Base-by-base conservation (phyloP, 148 eudicot species). In the Arctostaphylos glauca region DNA sequence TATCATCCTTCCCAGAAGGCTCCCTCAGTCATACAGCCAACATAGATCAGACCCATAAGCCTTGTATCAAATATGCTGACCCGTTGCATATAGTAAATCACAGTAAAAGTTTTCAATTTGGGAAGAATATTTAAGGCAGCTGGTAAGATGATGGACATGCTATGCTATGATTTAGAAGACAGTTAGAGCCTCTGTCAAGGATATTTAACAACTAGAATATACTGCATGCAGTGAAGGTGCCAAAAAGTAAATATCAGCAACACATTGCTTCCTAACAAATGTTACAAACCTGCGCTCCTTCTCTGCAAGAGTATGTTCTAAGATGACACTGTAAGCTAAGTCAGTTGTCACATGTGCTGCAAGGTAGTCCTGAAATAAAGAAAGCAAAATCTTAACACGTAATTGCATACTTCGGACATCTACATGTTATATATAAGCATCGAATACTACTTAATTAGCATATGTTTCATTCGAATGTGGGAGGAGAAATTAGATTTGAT, bases 301-400 rank as follows among this genome's bases (percentile, higher is more conserved):
- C 90, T 96, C 99, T n/a, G 99, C 98, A 84, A 96, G 94, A 48
- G 98, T 94, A 84, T 94, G 98, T 76, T 96, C 99, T 83, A 96
- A 81, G 76, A 96, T 91, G 80, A 94, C 91, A 87, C 88, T 86
- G 83, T 96, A 96, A 23, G 99, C 99, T 86, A 96, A 84, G 84
- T 96, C 99, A 78, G 93, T 92, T 46, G 99, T 93, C 9, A 91
- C 81, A 38, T 89, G 87, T 78, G 89, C 81, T 41, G 99, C 95
- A 91, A 96, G 87, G 85, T 94, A 96, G 87, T 96, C 98, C 99
- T 96, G 95, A 84, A 83, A 93, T 75, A 73, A 23, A 83, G 81
- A 83, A 83, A 74, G 79, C 6, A 80, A 77, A 77, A 46, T 58
- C 53, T 73, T 78, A 64, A 54, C 48, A 85, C 50, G 5, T 9